Conservation (phyloP, 257 asterid genomes). For the Solanum ossicruentum region DNA sequence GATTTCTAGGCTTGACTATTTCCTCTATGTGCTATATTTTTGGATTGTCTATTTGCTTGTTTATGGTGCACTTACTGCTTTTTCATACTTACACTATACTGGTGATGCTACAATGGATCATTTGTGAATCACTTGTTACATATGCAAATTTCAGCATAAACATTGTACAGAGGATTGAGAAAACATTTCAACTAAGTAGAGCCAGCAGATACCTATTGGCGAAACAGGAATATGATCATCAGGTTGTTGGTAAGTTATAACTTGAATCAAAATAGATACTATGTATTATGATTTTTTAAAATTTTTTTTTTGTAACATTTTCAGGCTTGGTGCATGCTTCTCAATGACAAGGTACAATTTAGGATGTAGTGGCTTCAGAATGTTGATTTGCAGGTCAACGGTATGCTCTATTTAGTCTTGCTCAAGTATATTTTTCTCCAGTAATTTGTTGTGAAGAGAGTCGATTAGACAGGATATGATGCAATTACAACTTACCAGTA, state of each 20-base stretch:
- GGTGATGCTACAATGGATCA: not conserved
- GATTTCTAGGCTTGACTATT: not conserved
- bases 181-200: constrained; percentile 69
- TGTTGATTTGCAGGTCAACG: constrained; percentile 80
- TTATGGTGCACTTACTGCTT: not conserved
- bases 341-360: constrained; percentile 76
- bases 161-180: constrained; percentile 67
- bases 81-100: not conserved
- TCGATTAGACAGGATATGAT: not conserved
- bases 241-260: constrained; percentile 30
- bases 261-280: not conserved
- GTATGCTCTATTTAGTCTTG: constrained; percentile 25
- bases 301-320: constrained; percentile 3
- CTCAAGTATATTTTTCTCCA: not conserved
- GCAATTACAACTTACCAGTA: not conserved
- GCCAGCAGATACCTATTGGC: constrained; percentile 61
- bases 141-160: constrained; percentile 32
- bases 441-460: not conserved
- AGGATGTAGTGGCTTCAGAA: constrained; percentile 94
- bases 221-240: constrained; percentile 78
- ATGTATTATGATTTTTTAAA: not conserved
- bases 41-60: not conserved
- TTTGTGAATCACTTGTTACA: not conserved
- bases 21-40: not conserved
- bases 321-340: constrained; percentile 91